Conservation (phyloP, 139 green algal genomes). For the Chlamydomonas eustigma region DNA sequence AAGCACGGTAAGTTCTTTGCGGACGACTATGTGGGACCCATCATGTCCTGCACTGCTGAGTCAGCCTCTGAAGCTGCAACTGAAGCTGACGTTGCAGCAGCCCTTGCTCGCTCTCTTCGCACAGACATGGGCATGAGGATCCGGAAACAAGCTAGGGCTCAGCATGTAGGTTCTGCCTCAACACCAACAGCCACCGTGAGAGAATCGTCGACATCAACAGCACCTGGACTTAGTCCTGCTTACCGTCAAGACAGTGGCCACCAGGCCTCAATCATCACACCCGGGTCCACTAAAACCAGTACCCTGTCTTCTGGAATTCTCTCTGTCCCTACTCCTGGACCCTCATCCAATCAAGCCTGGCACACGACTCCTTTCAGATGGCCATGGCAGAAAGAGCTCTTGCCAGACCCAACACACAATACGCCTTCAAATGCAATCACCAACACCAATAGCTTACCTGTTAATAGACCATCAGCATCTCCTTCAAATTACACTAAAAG, state of each 20-base stretch:
- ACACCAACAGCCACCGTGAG: neutral
- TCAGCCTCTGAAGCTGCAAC: conserved; percentile 40
- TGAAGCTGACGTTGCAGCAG: conserved; percentile 59
- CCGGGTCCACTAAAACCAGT: neutral
- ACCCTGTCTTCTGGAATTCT: neutral
- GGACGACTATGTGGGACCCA: conserved; percentile 53
- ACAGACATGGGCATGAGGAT: neutral
- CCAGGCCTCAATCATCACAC: neutral
- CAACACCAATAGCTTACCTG: neutral
- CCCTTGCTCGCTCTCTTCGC: conserved; percentile 40
- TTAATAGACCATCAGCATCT: neutral
- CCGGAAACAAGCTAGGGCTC: neutral
- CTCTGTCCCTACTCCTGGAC: neutral
- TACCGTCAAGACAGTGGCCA: neutral
- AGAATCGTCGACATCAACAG: neutral
- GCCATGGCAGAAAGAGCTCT: neutral
- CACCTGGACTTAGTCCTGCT: neutral
- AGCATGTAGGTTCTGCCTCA: neutral
- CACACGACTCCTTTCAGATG: neutral
- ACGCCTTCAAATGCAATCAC: no score
- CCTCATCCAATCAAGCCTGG: neutral
- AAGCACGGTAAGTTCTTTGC: conserved; percentile 60
- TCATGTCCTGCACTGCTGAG: conserved; percentile 45
- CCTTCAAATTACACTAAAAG: neutral
- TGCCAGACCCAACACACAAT: no score